Evolutionary conservation across 495 filamentous ascomycete genomes (phyloP), one percentile per base, ranked within the genome.

Genomic region (Penicillium crystallinum): DNA sequence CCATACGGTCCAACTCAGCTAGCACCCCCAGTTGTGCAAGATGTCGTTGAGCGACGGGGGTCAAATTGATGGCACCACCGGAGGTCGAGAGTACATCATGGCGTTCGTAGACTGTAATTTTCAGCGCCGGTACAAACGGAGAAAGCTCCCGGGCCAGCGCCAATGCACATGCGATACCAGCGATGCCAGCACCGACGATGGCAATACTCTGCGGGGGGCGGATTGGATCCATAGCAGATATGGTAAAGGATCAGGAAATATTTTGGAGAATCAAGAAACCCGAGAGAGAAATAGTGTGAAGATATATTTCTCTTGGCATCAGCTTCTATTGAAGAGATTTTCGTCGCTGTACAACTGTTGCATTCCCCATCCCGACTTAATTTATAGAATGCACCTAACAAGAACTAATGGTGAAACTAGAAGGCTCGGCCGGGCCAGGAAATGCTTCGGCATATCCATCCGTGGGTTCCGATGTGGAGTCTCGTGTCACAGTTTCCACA

Each of bases 1-100:
- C 76, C 54, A 74, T 61, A 5, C 66, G 59, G 37, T 72, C 61
- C 46, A 79, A 46, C 47, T 73, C 66, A 35, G 72, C 58, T 23
- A 81, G 63, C 0, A 81, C 77, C 10, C 78, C 81, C 2, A 86
- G 68, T 34, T 71, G 70, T 46, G 80, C 75, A 3, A 86, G 73
- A 54, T 82, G 73, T 6, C 80, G 70, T 21, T 85, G 72, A 3
- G 82, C 81, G 23, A 81, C 80, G 2, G 82, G 82, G 0, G 82
- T 83, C 17, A 86, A 68, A 63, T 83, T 84, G 47, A 86, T 76
- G 10, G 80, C 78, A 22, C 82, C 82, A 22, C 82, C 82, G 11
- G 82, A 78, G 3, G 80, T 80, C 3, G 76, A 77, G 11, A 80
- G 72, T 4, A 74, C 58, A 15, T 79, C 69, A 36, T 82, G 76